Evolutionary conservation across 202 grass and related monocot genomes (phyloP).

Genomic region (Zizania palustris): DNA sequence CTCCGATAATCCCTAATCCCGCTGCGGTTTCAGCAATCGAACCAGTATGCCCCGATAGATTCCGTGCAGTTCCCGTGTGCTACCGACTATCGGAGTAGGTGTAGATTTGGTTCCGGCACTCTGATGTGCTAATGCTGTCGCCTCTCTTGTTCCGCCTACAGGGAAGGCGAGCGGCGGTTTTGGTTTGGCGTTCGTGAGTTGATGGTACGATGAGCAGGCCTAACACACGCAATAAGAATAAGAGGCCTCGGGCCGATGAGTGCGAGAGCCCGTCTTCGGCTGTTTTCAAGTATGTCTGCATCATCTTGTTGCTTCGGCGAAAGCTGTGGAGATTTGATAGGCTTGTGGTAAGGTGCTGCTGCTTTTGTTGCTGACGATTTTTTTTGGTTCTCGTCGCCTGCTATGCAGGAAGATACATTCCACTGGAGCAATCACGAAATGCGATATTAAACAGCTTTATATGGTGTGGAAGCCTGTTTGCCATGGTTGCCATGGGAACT

Average conservation of each 20-base stretch:
- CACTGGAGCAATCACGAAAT: conserved; percentile 55
- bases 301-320: conserved; percentile 1
- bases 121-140: conserved; percentile 15
- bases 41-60: not conserved
- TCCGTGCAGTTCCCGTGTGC: not conserved
- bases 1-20: conserved; percentile 2
- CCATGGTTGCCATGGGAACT: conserved; percentile 88
- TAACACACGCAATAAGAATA: conserved; percentile 93
- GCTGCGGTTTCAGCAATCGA: not conserved
- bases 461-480: conserved; percentile 63
- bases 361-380: conserved; percentile 11
- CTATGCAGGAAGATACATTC: conserved; percentile 87
- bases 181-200: not conserved
- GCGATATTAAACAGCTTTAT: conserved; percentile 78
- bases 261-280: conserved; percentile 52
- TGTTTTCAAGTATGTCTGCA: conserved; percentile 64
- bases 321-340: conserved; percentile 12
- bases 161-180: conserved; percentile 8
- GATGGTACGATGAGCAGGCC: conserved; percentile 76
- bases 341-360: not conserved
- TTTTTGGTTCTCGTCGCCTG: conserved; percentile 18
- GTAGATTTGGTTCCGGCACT: not conserved
- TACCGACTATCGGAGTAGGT: not conserved
- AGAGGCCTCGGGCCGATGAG: conserved; percentile 68
- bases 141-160: not conserved